Evolutionary conservation across 1,139 yeast genomes (phyloP).

Genomic region (Suhomyces panamericanus): DNA sequence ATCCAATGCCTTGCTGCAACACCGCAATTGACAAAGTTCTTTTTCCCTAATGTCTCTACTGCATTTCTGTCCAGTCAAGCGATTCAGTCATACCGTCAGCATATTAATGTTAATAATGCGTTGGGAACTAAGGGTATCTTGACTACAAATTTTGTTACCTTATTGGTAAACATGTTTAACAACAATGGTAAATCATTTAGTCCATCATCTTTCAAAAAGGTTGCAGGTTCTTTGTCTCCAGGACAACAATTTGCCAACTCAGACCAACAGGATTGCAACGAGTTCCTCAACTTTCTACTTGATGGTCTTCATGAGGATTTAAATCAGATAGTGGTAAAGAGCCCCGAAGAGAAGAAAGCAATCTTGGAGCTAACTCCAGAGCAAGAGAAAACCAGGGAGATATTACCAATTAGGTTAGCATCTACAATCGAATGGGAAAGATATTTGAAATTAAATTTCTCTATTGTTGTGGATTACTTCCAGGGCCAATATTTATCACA

Average conservation of each 20-base stretch:
- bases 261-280: slow-evolving; percentile 94
- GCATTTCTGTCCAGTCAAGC: slow-evolving; percentile 16
- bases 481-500: slow-evolving; percentile 91
- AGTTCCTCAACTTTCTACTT: slow-evolving; percentile 77
- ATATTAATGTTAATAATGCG: slow-evolving; percentile 72
- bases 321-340: slow-evolving; percentile 52
- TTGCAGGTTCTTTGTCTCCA: slow-evolving; percentile 69
- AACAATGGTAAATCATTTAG: slow-evolving; percentile 50
- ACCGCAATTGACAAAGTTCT: slow-evolving; percentile 44
- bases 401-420: slow-evolving; percentile 76
- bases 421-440: slow-evolving; percentile 96
- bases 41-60: slow-evolving; percentile 31
- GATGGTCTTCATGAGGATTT: slow-evolving; percentile 90
- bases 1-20: slow-evolving; percentile 71
- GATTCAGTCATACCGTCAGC: slow-evolving; percentile 55
- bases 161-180: slow-evolving; percentile 60
- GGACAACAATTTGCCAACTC: slow-evolving; percentile 60
- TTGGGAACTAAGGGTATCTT: slow-evolving; percentile 83
- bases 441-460: slow-evolving; percentile 78
- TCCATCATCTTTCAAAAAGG: slow-evolving; percentile 60
- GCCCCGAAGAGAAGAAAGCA: slow-evolving; percentile 39
- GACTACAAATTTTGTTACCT: slow-evolving; percentile 69
- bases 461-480: slow-evolving; percentile 79
- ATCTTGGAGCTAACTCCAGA: slow-evolving; percentile 59
- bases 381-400: slow-evolving; percentile 76